phyloP scores from a whole-genome alignment of 768 basidiomycete species.

The Mycena kentingensis region DNA sequence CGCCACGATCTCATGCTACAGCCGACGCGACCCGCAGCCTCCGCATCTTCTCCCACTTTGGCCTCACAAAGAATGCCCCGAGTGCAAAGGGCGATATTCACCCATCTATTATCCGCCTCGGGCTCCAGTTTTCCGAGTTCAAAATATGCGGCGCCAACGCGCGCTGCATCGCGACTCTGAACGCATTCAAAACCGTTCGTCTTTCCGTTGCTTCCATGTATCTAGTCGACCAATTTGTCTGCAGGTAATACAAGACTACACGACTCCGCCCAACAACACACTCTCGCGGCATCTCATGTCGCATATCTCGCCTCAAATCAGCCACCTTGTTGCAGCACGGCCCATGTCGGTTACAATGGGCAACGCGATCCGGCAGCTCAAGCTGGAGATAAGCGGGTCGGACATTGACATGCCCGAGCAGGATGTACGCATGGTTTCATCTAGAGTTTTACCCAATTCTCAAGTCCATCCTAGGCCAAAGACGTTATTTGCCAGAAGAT shows the following conservation, averaged over 20 bases:
- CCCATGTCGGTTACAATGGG: conserved; percentile 95
- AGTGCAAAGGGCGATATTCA: conserved; percentile 84
- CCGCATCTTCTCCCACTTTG: conserved; percentile 86
- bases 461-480: conserved; percentile 67
- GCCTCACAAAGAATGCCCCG: conserved; percentile 62
- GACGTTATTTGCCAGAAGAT: conserved; percentile 80
- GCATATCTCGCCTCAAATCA: conserved; percentile 90
- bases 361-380: conserved; percentile 90
- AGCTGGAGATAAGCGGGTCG: conserved; percentile 90
- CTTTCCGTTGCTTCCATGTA: conserved; percentile 10
- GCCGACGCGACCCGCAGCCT: conserved; percentile 53
- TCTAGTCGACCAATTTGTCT: conserved; percentile 3
- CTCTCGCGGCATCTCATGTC: conserved; percentile 91
- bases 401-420: conserved; percentile 95
- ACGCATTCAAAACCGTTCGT: conserved; percentile 87
- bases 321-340: conserved; percentile 82
- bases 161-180: conserved; percentile 88
- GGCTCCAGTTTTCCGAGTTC: conserved; percentile 89
- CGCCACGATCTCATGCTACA: conserved; percentile 14
- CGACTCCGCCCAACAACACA: conserved; percentile 82
- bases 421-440: conserved; percentile 57
- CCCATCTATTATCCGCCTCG: conserved; percentile 83
- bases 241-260: conserved; percentile 90
- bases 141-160: conserved; percentile 94
- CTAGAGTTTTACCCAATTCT: not conserved